Base-by-base conservation (phyloP, 495 filamentous ascomycete genomes). In the Ramalina peruviana region DNA sequence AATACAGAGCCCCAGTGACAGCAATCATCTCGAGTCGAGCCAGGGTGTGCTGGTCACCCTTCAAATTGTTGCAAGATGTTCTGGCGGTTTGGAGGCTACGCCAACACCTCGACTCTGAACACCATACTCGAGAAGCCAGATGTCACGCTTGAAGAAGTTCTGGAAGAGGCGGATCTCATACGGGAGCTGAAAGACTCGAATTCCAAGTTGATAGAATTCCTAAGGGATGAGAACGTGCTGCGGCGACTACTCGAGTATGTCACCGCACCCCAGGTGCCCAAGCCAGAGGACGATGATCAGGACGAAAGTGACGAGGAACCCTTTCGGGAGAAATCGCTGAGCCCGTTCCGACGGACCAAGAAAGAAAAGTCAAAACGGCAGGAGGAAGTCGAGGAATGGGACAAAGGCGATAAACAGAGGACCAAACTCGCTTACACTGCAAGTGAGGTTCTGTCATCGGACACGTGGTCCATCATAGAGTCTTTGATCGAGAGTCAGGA, bases 141-240 rank as follows among this genome's bases (percentile, higher is more conserved):
- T 67, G 85, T 95, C 60, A 85, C 83, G 40, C 82, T 97, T 46
- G 92, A 99, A 63, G 92, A 99, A 62, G 73, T 99, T 42, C 76
- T 99, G 53, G 88, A 97, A 63, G 92, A 97, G 73, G 81, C 84
- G 56, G 93, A 97, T 66, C 68, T 96, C 51, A 89, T 96, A 57
- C 88, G 96, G 65, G 92, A 99, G 70, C 74, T 99, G 46, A 99
- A 96, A 70, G 85, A 94, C 64, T 89, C 95, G 66, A 97, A 99
- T 67, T 81, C 87, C 36, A 96, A 97, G 72, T 83, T 99, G 52
- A 87, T 97, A 64, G 93, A 97, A 68, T 96, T 86, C 62, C 72
- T 97, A 50, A 80, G 92, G 49, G 86, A 94, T 56, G 83, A 90
- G 50, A 75, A 82, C 64, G 81, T 94, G 49, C 78, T 99, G 57